phyloP scores from a whole-genome alignment of 225 moss, liverwort and hornwort species.

The Pseudisothecium myosuroides region DNA sequence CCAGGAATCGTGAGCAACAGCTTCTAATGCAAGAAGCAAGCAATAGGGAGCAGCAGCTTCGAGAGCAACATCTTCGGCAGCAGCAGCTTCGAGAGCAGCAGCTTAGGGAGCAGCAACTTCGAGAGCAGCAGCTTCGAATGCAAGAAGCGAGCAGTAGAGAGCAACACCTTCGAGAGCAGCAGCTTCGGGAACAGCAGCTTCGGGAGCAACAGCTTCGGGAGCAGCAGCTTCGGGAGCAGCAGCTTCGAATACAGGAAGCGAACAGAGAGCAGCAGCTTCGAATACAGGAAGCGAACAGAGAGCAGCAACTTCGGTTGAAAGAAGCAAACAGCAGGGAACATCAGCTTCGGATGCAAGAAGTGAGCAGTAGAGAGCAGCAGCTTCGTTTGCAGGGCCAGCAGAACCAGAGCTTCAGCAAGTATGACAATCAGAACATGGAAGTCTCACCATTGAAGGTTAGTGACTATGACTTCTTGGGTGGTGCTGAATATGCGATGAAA shows the following conservation, averaged over 20 bases:
- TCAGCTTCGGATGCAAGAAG: conserved; percentile 32
- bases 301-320: conserved; percentile 21
- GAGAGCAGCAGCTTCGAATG: conserved; percentile 12
- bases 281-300: conserved; percentile 15
- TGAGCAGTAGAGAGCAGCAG: conserved; percentile 32
- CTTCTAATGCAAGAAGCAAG: conserved; percentile 22
- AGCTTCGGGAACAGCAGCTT: conserved; percentile 12
- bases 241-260: conserved; percentile 15
- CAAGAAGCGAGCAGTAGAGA: not conserved
- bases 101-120: conserved; percentile 2
- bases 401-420: conserved; percentile 58
- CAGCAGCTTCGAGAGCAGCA: conserved; percentile 32
- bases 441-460: conserved; percentile 77
- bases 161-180: conserved; percentile 6
- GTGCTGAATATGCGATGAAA: conserved; percentile 65
- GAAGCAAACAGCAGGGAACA: conserved; percentile 22
- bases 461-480: conserved; percentile 92
- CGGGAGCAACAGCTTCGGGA: conserved; percentile 29
- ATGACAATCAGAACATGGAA: conserved; percentile 59
- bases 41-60: conserved; percentile 22
- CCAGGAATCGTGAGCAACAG: conserved; percentile 25
- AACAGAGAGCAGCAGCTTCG: conserved; percentile 24
- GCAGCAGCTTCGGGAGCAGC: conserved; percentile 30
- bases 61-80: conserved; percentile 15
- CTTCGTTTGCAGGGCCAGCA: conserved; percentile 55